Evolutionary conservation across 495 filamentous ascomycete genomes (phyloP).

Genomic region (Hypoxylon subgilvum): DNA sequence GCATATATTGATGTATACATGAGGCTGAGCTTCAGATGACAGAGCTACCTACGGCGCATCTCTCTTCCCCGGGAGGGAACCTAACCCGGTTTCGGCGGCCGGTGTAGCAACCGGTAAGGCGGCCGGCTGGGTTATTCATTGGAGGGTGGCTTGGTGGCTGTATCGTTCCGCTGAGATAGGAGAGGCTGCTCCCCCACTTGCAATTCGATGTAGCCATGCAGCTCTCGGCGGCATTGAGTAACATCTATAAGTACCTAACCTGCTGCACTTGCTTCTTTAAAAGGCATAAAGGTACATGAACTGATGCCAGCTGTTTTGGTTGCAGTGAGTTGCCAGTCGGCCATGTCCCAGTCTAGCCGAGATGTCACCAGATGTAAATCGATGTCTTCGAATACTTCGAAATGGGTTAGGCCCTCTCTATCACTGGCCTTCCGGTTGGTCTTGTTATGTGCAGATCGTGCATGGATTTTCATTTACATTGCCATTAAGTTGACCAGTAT

Average conservation of each 20-base stretch:
- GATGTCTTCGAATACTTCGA: too few relatives aligned
- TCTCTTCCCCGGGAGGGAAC: background rate
- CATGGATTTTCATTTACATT: background rate
- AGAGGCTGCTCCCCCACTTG: conserved; percentile 2
- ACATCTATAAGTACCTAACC: conserved; percentile 1
- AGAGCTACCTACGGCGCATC: too few relatives aligned
- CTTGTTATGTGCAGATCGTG: background rate
- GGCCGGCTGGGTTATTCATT: conserved; percentile 19
- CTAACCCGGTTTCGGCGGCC: background rate
- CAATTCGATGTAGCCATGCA: background rate
- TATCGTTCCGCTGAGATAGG: too few relatives aligned
- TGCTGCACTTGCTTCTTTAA: too few relatives aligned
- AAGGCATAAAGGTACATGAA: background rate
- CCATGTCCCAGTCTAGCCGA: too few relatives aligned
- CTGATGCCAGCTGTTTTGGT: too few relatives aligned
- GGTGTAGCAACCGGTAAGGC: conserved; percentile 10
- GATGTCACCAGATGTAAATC: too few relatives aligned
- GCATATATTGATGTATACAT: background rate
- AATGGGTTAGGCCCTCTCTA: too few relatives aligned
- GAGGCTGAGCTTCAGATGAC: conserved; percentile 18
- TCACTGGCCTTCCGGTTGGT: too few relatives aligned
- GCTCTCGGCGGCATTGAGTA: background rate
- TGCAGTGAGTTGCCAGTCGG: too few relatives aligned
- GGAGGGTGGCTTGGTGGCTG: background rate
- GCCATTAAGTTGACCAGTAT: background rate